Percentiles rank a stretch among this genome's conserved stretches.
Conservation (phyloP, 2,329 filamentous ascomycete species). For the Botrytis fragariae region DNA sequence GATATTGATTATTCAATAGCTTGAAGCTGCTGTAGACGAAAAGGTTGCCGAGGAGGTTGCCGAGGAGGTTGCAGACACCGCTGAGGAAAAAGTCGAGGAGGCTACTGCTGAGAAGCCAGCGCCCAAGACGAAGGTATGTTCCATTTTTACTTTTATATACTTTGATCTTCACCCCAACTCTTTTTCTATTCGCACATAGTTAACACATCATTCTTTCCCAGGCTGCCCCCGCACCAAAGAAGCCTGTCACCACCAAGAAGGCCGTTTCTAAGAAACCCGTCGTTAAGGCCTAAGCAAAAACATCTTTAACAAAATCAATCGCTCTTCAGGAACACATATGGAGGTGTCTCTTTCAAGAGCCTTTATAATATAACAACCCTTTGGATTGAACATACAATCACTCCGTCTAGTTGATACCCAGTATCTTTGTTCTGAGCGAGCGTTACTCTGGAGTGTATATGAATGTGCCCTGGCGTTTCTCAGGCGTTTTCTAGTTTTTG, state of each 20-base stretch:
- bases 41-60: neutral
- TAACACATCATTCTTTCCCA: slow-evolving; percentile 24
- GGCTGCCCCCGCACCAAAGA: slow-evolving; percentile 40
- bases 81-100: neutral
- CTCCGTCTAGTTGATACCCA: neutral
- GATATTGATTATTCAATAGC: neutral
- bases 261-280: slow-evolving; percentile 1
- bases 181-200: neutral
- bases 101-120: neutral
- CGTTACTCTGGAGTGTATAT: slow-evolving; percentile 12
- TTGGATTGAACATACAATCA: slow-evolving; percentile 6
- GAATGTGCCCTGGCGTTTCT: slow-evolving; percentile 14
- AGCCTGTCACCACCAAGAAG: slow-evolving; percentile 31
- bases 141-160: neutral
- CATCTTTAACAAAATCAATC: neutral
- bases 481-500: slow-evolving; percentile 11
- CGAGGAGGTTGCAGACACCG: neutral
- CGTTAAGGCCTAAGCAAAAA: slow-evolving; percentile 1
- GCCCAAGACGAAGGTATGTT: slow-evolving; percentile 13
- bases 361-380: slow-evolving; percentile 4
- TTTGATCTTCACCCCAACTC: neutral
- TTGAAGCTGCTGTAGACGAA: slow-evolving; percentile 2
- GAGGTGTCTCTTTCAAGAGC: slow-evolving; percentile 6
- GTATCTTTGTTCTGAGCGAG: slow-evolving; percentile 10
- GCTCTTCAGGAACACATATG: neutral